phyloP scores from a whole-genome alignment of 257 asterid genomes.

The Apocynum venetum region DNA sequence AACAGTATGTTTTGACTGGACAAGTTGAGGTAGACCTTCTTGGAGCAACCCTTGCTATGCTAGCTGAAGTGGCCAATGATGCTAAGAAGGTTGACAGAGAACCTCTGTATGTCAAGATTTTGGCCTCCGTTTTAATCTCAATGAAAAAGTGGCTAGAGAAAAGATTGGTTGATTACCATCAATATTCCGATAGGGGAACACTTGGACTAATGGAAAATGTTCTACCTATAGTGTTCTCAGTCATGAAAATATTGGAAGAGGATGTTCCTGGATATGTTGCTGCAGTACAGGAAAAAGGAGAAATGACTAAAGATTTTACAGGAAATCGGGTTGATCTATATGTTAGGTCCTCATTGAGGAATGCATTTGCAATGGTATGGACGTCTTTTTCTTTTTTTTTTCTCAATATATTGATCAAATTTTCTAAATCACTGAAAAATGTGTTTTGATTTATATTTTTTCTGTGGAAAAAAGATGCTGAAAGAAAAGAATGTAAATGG shows the following conservation, averaged over 20 bases:
- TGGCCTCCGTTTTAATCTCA: conserved; percentile 47
- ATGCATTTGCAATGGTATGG: conserved; percentile 68
- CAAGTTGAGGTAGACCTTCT: conserved; percentile 73
- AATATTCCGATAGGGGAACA: conserved; percentile 33
- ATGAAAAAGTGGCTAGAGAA: conserved; percentile 76
- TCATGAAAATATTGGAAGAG: conserved; percentile 67
- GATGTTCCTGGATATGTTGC: conserved; percentile 58
- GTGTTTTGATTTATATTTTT: not conserved
- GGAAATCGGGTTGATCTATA: conserved; percentile 64
- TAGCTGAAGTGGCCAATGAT: conserved; percentile 74
- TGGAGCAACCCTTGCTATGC: conserved; percentile 59
- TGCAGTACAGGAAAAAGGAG: conserved; percentile 32
- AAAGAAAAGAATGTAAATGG: conserved; percentile 39
- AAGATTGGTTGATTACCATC: conserved; percentile 68
- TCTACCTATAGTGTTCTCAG: conserved; percentile 62
- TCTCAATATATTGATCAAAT: too few relatives aligned
- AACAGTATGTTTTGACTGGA: conserved; percentile 66
- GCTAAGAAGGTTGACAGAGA: conserved; percentile 76
- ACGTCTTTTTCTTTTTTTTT: not conserved
- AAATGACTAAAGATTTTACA: conserved; percentile 26
- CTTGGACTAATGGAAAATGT: conserved; percentile 56
- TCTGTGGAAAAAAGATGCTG: conserved; percentile 38
- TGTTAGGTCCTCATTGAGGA: conserved; percentile 56
- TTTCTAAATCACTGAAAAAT: not conserved
- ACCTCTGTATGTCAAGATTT: conserved; percentile 60